phyloP scores from a whole-genome alignment of 2,329 filamentous ascomycete genomes.

The Fusarium denticulatum region DNA sequence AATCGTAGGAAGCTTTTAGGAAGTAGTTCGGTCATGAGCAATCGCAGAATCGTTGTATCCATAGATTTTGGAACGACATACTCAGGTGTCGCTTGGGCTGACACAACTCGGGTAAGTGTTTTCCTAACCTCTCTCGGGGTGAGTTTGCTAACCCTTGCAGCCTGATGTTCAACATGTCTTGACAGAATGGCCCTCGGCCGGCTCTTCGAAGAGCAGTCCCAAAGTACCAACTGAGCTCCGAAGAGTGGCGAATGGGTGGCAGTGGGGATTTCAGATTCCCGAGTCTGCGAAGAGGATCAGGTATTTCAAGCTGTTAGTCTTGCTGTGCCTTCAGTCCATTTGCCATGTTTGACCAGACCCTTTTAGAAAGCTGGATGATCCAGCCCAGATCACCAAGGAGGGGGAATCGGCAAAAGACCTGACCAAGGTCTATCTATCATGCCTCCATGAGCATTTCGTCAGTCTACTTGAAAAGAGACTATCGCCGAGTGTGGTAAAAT shows the following conservation, averaged over 20 bases:
- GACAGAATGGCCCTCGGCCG: conserved; percentile 55
- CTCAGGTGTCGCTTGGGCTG: conserved; percentile 64
- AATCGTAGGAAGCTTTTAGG: conserved; percentile 25
- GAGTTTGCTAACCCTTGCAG: conserved; percentile 41
- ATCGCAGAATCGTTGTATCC: conserved; percentile 59
- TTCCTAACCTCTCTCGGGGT: neutral
- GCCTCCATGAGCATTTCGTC: conserved; percentile 60
- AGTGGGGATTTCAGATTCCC: conserved; percentile 63
- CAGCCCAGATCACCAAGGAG: conserved; percentile 43
- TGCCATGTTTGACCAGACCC: conserved; percentile 21
- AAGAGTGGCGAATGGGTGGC: conserved; percentile 52
- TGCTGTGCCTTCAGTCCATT: neutral
- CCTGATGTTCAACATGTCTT: conserved; percentile 55
- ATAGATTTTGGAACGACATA: conserved; percentile 68
- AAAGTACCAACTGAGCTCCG: conserved; percentile 63
- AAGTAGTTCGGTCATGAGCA: conserved; percentile 42
- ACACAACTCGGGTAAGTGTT: conserved; percentile 51
- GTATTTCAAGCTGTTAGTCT: conserved; percentile 61
- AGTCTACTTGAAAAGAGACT: conserved; percentile 55
- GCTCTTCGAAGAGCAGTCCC: conserved; percentile 47
- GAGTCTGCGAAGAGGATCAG: conserved; percentile 51
- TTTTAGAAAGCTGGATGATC: conserved; percentile 50
- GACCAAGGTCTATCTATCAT: conserved; percentile 56
- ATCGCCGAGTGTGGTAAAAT: conserved; percentile 53
- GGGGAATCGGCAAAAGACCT: conserved; percentile 50